These are phyloP conservation scores for Phytopythium montanum DNA, from an alignment of 352 stramenopile genomes.

Conservation along the genomic window DNA sequence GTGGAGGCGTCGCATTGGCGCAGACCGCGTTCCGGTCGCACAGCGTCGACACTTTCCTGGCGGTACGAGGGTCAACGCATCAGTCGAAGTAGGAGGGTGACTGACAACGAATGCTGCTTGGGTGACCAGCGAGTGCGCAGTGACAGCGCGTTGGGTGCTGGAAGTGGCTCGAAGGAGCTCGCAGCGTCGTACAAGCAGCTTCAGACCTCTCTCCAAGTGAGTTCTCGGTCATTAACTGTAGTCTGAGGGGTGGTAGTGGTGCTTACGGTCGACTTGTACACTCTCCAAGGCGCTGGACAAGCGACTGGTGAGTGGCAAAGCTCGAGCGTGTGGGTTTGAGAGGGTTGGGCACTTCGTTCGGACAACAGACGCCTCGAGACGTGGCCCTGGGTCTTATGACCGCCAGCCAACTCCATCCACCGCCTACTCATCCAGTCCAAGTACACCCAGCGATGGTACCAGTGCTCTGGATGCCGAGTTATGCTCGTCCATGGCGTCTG, in stretches of 20 bases:
- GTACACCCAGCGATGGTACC: neutral
- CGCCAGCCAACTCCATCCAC: neutral
- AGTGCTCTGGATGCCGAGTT: neutral
- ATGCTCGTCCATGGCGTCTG: neutral
- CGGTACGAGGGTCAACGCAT: constrained; percentile 8
- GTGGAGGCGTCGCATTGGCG: constrained; percentile 11
- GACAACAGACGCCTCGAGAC: neutral
- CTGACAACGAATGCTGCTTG: neutral
- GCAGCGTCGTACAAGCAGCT: constrained; percentile 49
- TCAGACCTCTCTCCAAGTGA: constrained; percentile 28
- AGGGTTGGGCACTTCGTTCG: neutral
- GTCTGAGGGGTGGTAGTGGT: neutral
- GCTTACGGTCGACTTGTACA: neutral
- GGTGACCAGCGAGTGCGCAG: constrained; percentile 27
- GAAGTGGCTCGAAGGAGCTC: constrained; percentile 44
- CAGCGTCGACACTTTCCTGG: constrained; percentile 27
- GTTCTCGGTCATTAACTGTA: neutral
- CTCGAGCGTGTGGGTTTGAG: neutral
- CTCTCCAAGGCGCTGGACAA: neutral
- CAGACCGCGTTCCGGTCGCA: constrained; percentile 24
- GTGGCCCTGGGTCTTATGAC: constrained; percentile 26
- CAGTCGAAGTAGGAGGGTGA: neutral
- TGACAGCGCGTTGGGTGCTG: constrained; percentile 28
- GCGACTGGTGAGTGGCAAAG: neutral
- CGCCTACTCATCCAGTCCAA: neutral